Percentiles rank a stretch among this genome's conserved stretches.
Conservation (phyloP, 768 basidiomycete genomes). For the Termitomyces sp. region DNA sequence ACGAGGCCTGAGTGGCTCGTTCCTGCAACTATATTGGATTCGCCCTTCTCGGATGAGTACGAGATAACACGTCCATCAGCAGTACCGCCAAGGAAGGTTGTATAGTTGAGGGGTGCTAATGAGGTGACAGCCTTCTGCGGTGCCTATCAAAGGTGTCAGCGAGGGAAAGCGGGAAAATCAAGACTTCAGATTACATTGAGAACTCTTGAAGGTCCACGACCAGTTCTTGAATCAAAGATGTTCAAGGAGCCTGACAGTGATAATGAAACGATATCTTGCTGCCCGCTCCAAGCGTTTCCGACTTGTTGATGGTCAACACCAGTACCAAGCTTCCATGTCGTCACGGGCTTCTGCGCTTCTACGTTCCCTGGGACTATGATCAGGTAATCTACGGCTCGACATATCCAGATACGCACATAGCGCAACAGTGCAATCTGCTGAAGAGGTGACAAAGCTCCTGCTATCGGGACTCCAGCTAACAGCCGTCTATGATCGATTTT, state of each 20-base stretch:
- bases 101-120: slow-evolving; percentile 32
- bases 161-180: neutral
- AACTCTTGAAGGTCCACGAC: slow-evolving; percentile 53
- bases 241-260: slow-evolving; percentile 80
- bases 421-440: slow-evolving; percentile 83
- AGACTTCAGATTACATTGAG: slow-evolving; percentile 42
- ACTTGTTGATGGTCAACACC: slow-evolving; percentile 81
- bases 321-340: slow-evolving; percentile 67
- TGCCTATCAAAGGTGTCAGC: slow-evolving; percentile 38
- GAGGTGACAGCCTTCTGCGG: slow-evolving; percentile 80
- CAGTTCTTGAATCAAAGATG: slow-evolving; percentile 70
- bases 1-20: slow-evolving; percentile 68
- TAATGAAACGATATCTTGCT: slow-evolving; percentile 70
- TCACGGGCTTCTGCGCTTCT: slow-evolving; percentile 57
- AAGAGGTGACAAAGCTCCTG: slow-evolving; percentile 70
- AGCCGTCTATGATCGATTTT: slow-evolving; percentile 43
- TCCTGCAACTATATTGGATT: slow-evolving; percentile 47
- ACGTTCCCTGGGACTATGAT: slow-evolving; percentile 62
- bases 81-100: slow-evolving; percentile 77
- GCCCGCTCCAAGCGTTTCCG: slow-evolving; percentile 79
- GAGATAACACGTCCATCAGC: slow-evolving; percentile 73
- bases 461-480: slow-evolving; percentile 79
- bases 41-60: slow-evolving; percentile 46
- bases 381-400: neutral
- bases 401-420: slow-evolving; percentile 50